Evolutionary conservation across 805 yeast genomes (phyloP), one percentile per base, ranked within the genome.

Genomic region (Clavispora phyllophila): DNA sequence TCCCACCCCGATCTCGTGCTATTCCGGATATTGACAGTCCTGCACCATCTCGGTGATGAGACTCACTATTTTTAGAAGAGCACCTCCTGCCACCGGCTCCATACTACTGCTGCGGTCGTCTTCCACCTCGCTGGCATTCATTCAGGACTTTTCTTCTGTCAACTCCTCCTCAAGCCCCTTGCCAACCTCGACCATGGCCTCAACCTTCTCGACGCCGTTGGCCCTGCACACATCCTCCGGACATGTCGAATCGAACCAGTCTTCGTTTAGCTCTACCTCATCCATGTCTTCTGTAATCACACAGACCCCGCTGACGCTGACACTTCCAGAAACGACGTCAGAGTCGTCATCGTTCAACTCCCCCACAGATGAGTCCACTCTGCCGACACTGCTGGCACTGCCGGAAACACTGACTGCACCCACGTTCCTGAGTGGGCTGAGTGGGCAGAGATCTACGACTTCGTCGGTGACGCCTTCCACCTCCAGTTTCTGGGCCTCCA

Each of bases 361-460:
- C n/a, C n/a, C n/a, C 27, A 10, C 27, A 3, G 27, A 14, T 9
- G 3, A 18, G 14, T 33, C 25, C 15, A 22, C 37, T 18, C 28
- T 18, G 33, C 27, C 31, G 31, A 9, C 36, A 19, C 31, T 18
- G 12, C 34, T 31, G 13, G 48, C 58, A 25, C 61, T 43, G 29
- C 41, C 40, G 9, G 37, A 17, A 15, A 9, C 43, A 7, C 60
- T 46, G 38, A 57, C 58, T n/a, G 55, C 62, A 2, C 51, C 8
- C 7, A 22, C 48, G 42, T 55, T 44, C 5, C 28, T 13, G 28
- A 25, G 28, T 23, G 25, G 25, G 25, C 25, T 23, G 25, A 23
- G 5, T 23, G 25, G 9, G n/a, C n/a, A 23, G 25, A 4, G 25
- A 10, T 23, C n/a, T n/a, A n/a, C n/a, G n/a, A n/a, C n/a, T n/a